Percentiles rank a stretch among this genome's conserved stretches.
Conservation (phyloP, 306 rosid genomes). For the Betula pendula region DNA sequence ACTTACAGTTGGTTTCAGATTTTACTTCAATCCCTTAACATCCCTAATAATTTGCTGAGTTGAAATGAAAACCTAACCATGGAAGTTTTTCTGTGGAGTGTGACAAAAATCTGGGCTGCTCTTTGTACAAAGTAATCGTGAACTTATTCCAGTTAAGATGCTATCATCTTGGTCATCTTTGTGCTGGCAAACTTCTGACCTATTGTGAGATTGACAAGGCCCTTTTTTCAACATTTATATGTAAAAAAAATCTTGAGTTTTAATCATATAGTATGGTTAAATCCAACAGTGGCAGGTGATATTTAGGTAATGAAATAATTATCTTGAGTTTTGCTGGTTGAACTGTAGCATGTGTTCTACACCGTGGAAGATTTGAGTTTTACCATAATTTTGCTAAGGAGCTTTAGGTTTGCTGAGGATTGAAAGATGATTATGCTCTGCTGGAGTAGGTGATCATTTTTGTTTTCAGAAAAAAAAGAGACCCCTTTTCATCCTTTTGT, state of each 20-base stretch:
- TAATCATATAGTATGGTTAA: conserved; percentile 18
- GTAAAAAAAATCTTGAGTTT: conserved; percentile 8
- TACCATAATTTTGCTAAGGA: neutral
- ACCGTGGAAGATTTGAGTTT: conserved; percentile 3
- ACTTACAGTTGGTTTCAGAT: neutral
- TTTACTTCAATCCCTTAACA: neutral
- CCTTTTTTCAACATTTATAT: neutral
- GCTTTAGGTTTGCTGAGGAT: neutral
- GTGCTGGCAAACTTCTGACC: neutral
- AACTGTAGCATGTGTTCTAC: conserved; percentile 7
- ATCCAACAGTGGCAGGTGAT: conserved; percentile 24
- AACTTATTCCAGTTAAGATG: neutral
- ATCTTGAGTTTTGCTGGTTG: conserved; percentile 1
- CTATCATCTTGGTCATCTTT: neutral
- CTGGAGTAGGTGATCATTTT: neutral
- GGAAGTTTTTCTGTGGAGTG: neutral
- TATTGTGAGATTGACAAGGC: neutral
- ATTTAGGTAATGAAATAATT: conserved; percentile 15
- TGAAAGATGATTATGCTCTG: neutral
- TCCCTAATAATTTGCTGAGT: neutral
- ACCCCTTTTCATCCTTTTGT: conserved; percentile 13
- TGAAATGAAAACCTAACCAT: neutral
- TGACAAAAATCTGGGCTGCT: neutral
- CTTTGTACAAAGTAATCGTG: neutral
- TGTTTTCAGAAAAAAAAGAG: conserved; percentile 6